Evolutionary conservation across 2,329 filamentous ascomycete genomes (phyloP).

Genomic region (Fusarium sp.): DNA sequence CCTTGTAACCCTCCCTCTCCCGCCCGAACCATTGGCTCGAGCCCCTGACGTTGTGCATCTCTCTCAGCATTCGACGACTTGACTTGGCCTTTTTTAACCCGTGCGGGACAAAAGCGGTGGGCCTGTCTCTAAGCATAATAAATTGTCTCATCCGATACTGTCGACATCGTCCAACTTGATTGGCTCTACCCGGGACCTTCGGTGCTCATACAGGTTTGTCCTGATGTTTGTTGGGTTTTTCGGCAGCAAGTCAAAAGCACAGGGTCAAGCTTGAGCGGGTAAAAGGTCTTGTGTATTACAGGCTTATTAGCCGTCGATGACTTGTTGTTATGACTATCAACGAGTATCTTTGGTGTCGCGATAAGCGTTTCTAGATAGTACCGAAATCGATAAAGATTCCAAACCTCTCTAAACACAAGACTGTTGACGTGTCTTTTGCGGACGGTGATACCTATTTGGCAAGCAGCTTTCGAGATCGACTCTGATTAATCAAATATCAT

Average conservation of each 20-base stretch:
- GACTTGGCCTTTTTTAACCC: conserved; percentile 13
- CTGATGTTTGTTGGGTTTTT: conserved; percentile 16
- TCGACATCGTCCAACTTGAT: conserved; percentile 12
- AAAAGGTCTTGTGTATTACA: conserved; percentile 23
- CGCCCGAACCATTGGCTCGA: conserved; percentile 40
- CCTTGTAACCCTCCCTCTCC: conserved; percentile 1
- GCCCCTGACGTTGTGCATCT: conserved; percentile 31
- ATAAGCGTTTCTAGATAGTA: background rate
- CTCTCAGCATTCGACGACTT: conserved; percentile 21
- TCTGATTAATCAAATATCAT: background rate
- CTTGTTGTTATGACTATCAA: background rate
- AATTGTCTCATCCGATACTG: conserved; percentile 10
- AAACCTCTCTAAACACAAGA: background rate
- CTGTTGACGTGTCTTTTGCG: background rate
- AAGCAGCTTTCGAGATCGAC: background rate
- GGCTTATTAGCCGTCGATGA: background rate
- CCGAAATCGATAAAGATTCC: background rate
- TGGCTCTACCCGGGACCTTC: conserved; percentile 21
- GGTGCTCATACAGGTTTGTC: conserved; percentile 11
- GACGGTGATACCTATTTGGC: background rate
- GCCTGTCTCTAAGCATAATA: conserved; percentile 10
- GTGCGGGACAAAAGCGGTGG: conserved; percentile 17
- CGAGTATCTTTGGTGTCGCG: background rate
- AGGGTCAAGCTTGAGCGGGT: conserved; percentile 15
- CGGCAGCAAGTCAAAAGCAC: conserved; percentile 5